Percentiles rank a stretch among this genome's conserved stretches.
Conservation (phyloP, 345 rosid genomes). For the Populus deltoides region DNA sequence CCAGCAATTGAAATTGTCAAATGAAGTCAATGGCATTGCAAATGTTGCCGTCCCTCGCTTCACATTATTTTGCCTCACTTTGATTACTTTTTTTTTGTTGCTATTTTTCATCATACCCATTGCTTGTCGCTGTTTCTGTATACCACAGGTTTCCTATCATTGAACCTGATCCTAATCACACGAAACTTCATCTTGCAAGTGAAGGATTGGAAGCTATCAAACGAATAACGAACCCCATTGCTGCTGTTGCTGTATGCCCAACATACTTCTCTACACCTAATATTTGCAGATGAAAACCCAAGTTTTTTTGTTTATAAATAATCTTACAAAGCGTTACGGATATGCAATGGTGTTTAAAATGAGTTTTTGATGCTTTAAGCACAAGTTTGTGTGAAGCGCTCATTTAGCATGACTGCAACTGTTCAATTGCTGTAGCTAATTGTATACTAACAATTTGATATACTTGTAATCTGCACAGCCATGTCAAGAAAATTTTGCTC, state of each 20-base stretch:
- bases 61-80: neutral
- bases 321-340: neutral
- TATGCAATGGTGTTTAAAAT: neutral
- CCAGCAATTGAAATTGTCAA: neutral
- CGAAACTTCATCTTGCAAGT: slow-evolving; percentile 87
- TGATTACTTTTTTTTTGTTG: neutral
- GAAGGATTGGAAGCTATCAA: slow-evolving; percentile 89
- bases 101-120: neutral
- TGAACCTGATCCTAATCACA: slow-evolving; percentile 96
- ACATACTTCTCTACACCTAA: neutral
- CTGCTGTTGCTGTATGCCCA: slow-evolving; percentile 86
- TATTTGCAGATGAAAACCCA: neutral
- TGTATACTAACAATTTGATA: neutral
- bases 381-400: neutral
- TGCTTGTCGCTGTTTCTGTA: neutral
- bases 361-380: slow-evolving; percentile 8
- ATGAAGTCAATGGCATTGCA: neutral
- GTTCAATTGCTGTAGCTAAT: neutral
- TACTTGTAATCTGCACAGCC: slow-evolving; percentile 4
- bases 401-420: neutral
- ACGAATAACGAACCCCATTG: slow-evolving; percentile 79
- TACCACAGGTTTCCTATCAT: slow-evolving; percentile 76
- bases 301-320: neutral
- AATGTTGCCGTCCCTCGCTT: neutral
- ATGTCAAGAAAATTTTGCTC: slow-evolving; percentile 3